phyloP scores from a whole-genome alignment of 495 filamentous ascomycete genomes.

The Staphylotrichum longicolle region DNA sequence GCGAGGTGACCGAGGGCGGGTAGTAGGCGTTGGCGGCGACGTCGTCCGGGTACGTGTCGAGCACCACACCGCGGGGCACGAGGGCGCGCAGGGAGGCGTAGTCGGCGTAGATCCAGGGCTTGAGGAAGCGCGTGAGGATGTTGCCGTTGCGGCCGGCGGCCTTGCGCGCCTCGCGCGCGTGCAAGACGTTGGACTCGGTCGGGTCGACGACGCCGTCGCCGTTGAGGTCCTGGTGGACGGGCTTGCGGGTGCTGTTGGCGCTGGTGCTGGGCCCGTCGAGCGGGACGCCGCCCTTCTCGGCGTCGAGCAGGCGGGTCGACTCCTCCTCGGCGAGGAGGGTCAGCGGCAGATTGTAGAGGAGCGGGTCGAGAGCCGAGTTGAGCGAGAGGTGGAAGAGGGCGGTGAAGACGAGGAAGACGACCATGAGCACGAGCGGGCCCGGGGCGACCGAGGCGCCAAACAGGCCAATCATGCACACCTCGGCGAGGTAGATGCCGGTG shows the following conservation, averaged over 20 bases:
- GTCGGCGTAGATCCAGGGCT: conserved; percentile 72
- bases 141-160: conserved; percentile 38
- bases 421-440: conserved; percentile 81
- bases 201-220: conserved; percentile 30
- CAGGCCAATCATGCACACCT: conserved; percentile 86
- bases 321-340: conserved; percentile 64
- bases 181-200: conserved; percentile 27
- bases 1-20: conserved; percentile 65
- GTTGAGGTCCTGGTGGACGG: conserved; percentile 29
- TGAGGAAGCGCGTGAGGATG: conserved; percentile 66
- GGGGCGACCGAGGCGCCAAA: conserved; percentile 69
- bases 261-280: conserved; percentile 27
- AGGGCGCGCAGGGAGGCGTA: conserved; percentile 70
- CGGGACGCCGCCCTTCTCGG: conserved; percentile 24
- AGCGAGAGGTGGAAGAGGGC: conserved; percentile 80
- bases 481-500: conserved; percentile 79
- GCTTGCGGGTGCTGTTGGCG: conserved; percentile 26
- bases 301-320: conserved; percentile 37
- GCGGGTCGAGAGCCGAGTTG: conserved; percentile 72
- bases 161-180: conserved; percentile 22
- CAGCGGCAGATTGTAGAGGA: conserved; percentile 76
- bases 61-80: conserved; percentile 56
- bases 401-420: conserved; percentile 76
- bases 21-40: conserved; percentile 69
- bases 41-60: conserved; percentile 57